A percentile compares a stretch with the other conserved stretches of the same genome.
Evolutionary conservation across 768 basidiomycete species (phyloP).

Genomic region (Naematelia aurantialba): DNA sequence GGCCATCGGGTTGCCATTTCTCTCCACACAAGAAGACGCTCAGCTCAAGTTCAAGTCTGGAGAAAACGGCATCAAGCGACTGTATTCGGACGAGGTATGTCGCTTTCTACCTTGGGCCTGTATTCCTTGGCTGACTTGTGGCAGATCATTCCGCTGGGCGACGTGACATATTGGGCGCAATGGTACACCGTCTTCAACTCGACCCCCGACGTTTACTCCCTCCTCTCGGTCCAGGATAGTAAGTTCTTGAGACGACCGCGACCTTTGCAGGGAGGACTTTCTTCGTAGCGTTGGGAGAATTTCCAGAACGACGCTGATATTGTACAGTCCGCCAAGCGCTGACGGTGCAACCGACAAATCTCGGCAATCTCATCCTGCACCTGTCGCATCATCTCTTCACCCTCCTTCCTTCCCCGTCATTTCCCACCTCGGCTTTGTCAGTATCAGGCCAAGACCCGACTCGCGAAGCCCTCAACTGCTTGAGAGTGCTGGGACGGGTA

Average conservation of each 20-base stretch:
- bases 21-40: slow-evolving; percentile 62
- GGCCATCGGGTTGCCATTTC: slow-evolving; percentile 47
- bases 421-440: slow-evolving; percentile 68
- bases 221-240: slow-evolving; percentile 83
- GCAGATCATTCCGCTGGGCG: slow-evolving; percentile 69
- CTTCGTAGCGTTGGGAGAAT: slow-evolving; percentile 1
- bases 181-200: slow-evolving; percentile 83
- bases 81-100: slow-evolving; percentile 69
- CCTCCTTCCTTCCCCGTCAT: slow-evolving; percentile 37
- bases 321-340: slow-evolving; percentile 75
- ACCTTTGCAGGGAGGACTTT: neutral
- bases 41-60: slow-evolving; percentile 85
- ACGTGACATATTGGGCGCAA: slow-evolving; percentile 82
- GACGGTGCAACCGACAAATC: slow-evolving; percentile 75
- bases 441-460: slow-evolving; percentile 70
- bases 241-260: slow-evolving; percentile 45
- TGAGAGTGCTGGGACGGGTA: slow-evolving; percentile 83
- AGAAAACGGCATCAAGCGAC: slow-evolving; percentile 70
- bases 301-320: neutral
- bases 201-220: slow-evolving; percentile 82
- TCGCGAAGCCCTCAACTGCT: slow-evolving; percentile 79
- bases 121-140: neutral
- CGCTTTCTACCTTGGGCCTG: slow-evolving; percentile 10
- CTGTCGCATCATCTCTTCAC: slow-evolving; percentile 54
- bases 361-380: slow-evolving; percentile 73